Percentiles rank a stretch among this genome's conserved stretches.
These are phyloP conservation scores for Bipolaris victoriae DNA, from an alignment of 2,329 filamentous ascomycete genomes.

Conservation along the genomic window DNA sequence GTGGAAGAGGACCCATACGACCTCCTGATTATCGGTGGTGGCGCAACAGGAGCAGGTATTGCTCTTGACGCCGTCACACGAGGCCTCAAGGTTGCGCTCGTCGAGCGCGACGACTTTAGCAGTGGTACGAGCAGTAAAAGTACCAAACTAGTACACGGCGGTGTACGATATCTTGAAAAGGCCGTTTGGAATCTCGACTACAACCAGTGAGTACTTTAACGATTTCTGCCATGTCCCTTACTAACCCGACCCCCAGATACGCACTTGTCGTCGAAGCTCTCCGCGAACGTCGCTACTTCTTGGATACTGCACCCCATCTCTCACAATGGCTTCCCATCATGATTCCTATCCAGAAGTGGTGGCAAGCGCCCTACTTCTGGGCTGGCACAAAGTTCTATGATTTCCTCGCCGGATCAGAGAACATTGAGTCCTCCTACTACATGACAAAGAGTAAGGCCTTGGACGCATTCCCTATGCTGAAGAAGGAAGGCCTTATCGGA, in stretches of 20 bases:
- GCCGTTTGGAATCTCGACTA: slow-evolving; percentile 86
- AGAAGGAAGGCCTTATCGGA: slow-evolving; percentile 77
- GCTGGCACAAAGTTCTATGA: slow-evolving; percentile 82
- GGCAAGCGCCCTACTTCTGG: slow-evolving; percentile 83
- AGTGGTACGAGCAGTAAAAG: slow-evolving; percentile 84
- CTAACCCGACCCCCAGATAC: slow-evolving; percentile 51
- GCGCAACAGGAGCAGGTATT: slow-evolving; percentile 80
- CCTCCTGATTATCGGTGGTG: slow-evolving; percentile 77
- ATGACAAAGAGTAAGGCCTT: slow-evolving; percentile 84
- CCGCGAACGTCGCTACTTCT: slow-evolving; percentile 80
- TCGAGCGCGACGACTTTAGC: slow-evolving; percentile 84
- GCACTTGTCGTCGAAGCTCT: slow-evolving; percentile 81
- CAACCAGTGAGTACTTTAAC: slow-evolving; percentile 64
- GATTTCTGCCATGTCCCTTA: neutral
- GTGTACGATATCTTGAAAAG: slow-evolving; percentile 85
- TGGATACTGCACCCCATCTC: slow-evolving; percentile 82
- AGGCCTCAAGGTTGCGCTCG: slow-evolving; percentile 78
- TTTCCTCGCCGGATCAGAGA: slow-evolving; percentile 81
- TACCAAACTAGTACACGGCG: slow-evolving; percentile 85
- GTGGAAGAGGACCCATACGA: slow-evolving; percentile 68
- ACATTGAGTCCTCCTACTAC: slow-evolving; percentile 89
- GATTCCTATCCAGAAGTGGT: slow-evolving; percentile 82
- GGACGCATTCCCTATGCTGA: slow-evolving; percentile 88
- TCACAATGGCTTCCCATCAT: slow-evolving; percentile 83
- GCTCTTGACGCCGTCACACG: slow-evolving; percentile 81